phyloP scores from a whole-genome alignment of 1,139 yeast genomes.

The Candida sp. region DNA sequence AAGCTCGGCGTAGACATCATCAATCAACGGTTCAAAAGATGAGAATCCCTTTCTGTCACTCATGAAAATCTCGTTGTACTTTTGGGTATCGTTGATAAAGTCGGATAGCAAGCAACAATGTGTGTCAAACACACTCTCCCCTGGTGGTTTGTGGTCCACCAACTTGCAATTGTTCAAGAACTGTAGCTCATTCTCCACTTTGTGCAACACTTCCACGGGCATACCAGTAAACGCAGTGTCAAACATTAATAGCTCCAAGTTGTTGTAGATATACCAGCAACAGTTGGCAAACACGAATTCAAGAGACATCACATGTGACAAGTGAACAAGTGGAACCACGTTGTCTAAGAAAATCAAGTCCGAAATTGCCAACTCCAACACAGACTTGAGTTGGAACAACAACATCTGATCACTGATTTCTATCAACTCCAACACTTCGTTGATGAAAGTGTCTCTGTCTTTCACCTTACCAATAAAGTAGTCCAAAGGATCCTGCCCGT shows the following conservation, averaged over 20 bases:
- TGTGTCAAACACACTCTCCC: not conserved
- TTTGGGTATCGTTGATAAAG: constrained; percentile 19
- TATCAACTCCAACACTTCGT: constrained; percentile 60
- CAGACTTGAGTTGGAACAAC: constrained; percentile 59
- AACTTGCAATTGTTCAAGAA: constrained; percentile 22
- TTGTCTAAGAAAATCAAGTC: constrained; percentile 66
- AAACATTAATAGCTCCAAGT: constrained; percentile 65
- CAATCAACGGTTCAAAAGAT: constrained; percentile 55
- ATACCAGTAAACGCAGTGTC: constrained; percentile 42
- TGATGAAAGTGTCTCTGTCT: constrained; percentile 48
- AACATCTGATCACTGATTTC: constrained; percentile 69
- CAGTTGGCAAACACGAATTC: constrained; percentile 57
- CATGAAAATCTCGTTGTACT: constrained; percentile 52
- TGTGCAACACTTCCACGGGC: constrained; percentile 27
- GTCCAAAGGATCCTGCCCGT: constrained; percentile 49
- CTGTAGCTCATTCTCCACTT: constrained; percentile 29
- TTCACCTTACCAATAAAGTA: constrained; percentile 23
- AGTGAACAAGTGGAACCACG: constrained; percentile 47
- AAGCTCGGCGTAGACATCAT: constrained; percentile 29
- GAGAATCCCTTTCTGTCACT: constrained; percentile 42
- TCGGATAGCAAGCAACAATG: constrained; percentile 28
- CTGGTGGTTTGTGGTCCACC: not conserved
- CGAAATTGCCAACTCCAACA: constrained; percentile 65
- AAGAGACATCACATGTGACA: no score
- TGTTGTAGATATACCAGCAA: constrained; percentile 69